Percentiles rank a stretch among this genome's conserved stretches.
Evolutionary conservation across 2,329 filamentous ascomycete genomes (phyloP).

Genomic region (Exophiala aquamarina): DNA sequence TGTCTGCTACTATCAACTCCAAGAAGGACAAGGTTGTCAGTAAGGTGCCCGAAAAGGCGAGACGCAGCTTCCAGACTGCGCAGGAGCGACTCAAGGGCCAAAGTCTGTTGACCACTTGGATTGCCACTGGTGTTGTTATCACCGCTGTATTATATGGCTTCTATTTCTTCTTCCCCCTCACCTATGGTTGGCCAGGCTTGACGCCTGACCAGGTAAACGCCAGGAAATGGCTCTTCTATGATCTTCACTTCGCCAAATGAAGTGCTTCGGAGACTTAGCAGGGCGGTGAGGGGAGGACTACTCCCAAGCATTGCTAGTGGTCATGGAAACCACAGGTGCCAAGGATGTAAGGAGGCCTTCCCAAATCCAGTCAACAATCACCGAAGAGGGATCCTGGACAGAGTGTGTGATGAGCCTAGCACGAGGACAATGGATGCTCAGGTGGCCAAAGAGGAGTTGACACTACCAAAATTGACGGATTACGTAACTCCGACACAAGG

Average conservation of each 20-base stretch:
- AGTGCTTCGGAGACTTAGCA: neutral
- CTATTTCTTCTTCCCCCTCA: slow-evolving; percentile 91
- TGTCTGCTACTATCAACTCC: slow-evolving; percentile 38
- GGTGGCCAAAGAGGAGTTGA: too few relatives aligned
- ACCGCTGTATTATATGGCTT: slow-evolving; percentile 71
- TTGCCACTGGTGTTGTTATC: slow-evolving; percentile 70
- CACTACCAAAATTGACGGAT: too few relatives aligned
- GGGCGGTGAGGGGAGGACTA: neutral
- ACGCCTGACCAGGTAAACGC: slow-evolving; percentile 69
- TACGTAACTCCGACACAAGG: too few relatives aligned
- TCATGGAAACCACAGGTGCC: too few relatives aligned
- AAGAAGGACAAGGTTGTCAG: slow-evolving; percentile 34
- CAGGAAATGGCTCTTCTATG: slow-evolving; percentile 95
- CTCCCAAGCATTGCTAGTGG: too few relatives aligned
- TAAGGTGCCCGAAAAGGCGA: slow-evolving; percentile 43
- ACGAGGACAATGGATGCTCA: too few relatives aligned
- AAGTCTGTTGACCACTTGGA: slow-evolving; percentile 76
- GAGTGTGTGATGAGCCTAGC: too few relatives aligned
- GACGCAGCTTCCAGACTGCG: slow-evolving; percentile 69
- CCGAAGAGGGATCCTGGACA: too few relatives aligned
- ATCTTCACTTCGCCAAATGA: slow-evolving; percentile 98
- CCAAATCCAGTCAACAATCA: too few relatives aligned
- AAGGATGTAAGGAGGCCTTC: too few relatives aligned
- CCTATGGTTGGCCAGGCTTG: slow-evolving; percentile 90
- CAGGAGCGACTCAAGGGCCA: slow-evolving; percentile 77